Conservation (phyloP, 1,139 yeast species). For the Oligophagozyma castellii region DNA sequence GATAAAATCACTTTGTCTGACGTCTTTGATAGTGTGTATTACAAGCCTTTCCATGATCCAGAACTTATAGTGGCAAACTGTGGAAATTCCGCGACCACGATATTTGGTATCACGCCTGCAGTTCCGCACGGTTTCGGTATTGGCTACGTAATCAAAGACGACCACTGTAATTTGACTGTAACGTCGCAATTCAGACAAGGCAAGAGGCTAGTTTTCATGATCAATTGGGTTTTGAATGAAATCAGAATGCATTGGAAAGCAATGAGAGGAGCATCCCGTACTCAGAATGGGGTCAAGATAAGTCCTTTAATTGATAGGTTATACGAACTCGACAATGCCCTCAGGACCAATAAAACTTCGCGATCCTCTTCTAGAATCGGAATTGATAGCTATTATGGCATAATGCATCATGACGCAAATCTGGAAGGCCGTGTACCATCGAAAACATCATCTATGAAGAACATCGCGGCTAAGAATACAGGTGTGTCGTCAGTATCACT, state of each 20-base stretch:
- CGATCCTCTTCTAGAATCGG: conserved; percentile 8
- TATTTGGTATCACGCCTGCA: conserved; percentile 70
- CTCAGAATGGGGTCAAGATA: conserved; percentile 23
- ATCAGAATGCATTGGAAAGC: conserved; percentile 34
- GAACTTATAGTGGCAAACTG: conserved; percentile 45
- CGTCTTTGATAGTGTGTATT: conserved; percentile 29
- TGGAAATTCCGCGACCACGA: conserved; percentile 62
- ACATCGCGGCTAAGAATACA: conserved; percentile 11
- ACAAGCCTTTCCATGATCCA: conserved; percentile 34
- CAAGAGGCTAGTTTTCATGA: conserved; percentile 48
- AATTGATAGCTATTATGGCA: conserved; percentile 58
- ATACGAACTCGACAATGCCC: conserved; percentile 21
- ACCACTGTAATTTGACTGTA: conserved; percentile 45
- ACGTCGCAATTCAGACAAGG: conserved; percentile 69
- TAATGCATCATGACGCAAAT: conserved; percentile 54
- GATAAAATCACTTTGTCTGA: conserved; percentile 17
- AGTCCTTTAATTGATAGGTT: conserved; percentile 25
- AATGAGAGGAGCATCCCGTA: conserved; percentile 25
- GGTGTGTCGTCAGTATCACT: conserved; percentile 7
- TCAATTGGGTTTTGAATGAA: conserved; percentile 45
- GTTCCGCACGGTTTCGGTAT: conserved; percentile 63
- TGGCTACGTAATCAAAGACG: conserved; percentile 61
- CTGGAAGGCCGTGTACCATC: conserved; percentile 19
- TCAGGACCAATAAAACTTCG: conserved; percentile 12
- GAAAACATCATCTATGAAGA: conserved; percentile 9